Evolutionary conservation across 345 rosid species (phyloP).

Genomic region (Brassica nigra): DNA sequence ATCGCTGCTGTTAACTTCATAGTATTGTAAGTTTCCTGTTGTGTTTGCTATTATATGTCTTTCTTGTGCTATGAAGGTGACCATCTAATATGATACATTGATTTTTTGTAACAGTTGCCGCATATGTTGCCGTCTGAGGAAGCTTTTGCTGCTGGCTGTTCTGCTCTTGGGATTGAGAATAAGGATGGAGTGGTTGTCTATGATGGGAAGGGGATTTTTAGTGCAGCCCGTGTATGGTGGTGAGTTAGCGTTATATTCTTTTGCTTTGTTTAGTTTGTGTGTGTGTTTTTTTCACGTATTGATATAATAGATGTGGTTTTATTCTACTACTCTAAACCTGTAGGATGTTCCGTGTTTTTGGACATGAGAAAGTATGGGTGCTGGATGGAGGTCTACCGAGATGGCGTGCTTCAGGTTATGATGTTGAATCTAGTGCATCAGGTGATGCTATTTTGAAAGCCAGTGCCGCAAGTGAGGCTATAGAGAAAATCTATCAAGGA

Average conservation of each 20-base stretch:
- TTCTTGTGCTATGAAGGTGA: background rate
- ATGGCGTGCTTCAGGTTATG: slow-evolving; percentile 97
- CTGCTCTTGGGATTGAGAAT: slow-evolving; percentile 91
- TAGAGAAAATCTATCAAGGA: slow-evolving; percentile 89
- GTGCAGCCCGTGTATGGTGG: slow-evolving; percentile 99
- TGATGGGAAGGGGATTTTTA: slow-evolving; percentile 94
- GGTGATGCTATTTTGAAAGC: slow-evolving; percentile 91
- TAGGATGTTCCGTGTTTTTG: slow-evolving; percentile 97
- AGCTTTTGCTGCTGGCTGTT: slow-evolving; percentile 95
- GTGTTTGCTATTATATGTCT: background rate
- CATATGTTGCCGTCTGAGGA: slow-evolving; percentile 97
- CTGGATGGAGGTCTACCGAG: slow-evolving; percentile 95
- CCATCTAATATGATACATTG: slow-evolving; percentile 12
- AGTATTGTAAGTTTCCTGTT: background rate
- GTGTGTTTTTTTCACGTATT: background rate
- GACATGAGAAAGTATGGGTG: slow-evolving; percentile 91
- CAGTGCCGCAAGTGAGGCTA: slow-evolving; percentile 96
- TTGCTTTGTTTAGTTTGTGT: background rate
- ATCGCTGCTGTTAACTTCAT: background rate
- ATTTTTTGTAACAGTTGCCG: slow-evolving; percentile 69
- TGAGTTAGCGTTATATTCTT: slow-evolving; percentile 41
- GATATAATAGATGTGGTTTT: background rate
- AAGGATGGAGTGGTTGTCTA: slow-evolving; percentile 88
- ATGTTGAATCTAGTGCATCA: slow-evolving; percentile 98
- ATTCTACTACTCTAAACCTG: slow-evolving; percentile 18